A percentile compares a stretch with the other conserved stretches of the same genome.
phyloP scores from a whole-genome alignment of 163 green algal genomes.

The Prototheca wickerhamii region DNA sequence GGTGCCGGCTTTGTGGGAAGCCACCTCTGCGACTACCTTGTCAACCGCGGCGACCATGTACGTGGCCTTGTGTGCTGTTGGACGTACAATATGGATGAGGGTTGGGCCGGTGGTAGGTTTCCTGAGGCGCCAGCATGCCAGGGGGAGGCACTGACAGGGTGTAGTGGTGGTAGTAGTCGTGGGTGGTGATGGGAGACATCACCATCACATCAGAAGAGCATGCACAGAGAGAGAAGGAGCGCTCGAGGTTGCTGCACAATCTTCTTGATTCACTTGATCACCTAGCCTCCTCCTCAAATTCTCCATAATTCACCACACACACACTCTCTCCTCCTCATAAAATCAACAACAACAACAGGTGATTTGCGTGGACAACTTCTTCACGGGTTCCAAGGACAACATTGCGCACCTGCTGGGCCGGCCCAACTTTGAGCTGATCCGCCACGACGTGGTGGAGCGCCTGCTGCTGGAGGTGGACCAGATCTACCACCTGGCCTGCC shows the following conservation, averaged over 20 bases:
- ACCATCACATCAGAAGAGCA: too few relatives aligned
- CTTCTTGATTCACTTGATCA: background rate
- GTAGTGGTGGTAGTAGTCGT: too few relatives aligned
- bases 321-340: background rate
- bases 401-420: conserved; percentile 75
- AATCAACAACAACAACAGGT: conserved; percentile 73
- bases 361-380: conserved; percentile 99
- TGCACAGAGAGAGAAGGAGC: too few relatives aligned
- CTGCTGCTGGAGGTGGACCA: conserved; percentile 96
- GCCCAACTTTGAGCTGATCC: conserved; percentile 89
- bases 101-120: too few relatives aligned
- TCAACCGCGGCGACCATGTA: conserved; percentile 82
- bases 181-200: too few relatives aligned
- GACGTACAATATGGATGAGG: too few relatives aligned
- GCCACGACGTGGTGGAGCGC: conserved; percentile 94
- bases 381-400: conserved; percentile 97
- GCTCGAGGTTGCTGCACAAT: background rate
- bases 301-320: background rate
- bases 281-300: background rate
- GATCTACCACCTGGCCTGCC: conserved; percentile 98
- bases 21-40: conserved; percentile 86
- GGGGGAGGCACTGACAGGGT: too few relatives aligned
- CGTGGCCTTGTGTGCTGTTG: background rate
- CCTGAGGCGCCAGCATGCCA: background rate
- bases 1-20: conserved; percentile 88